Evolutionary conservation across 192 early-diverging fungal genomes (phyloP), one percentile per base, ranked within the genome.

Genomic region (Dimargaris cristalligena): DNA sequence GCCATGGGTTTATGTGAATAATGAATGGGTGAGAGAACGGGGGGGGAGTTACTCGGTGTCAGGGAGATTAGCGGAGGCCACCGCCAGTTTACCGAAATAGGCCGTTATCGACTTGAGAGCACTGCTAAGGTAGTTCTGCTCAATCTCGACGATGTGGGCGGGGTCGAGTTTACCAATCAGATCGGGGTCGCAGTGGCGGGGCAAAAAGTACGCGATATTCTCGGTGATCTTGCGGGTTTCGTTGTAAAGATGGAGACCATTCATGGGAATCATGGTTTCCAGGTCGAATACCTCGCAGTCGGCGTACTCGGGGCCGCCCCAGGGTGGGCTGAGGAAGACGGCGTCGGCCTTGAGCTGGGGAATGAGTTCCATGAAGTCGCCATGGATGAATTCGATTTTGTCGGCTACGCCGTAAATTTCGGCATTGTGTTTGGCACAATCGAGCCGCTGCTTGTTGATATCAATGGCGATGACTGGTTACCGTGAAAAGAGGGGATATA

Each of bases 321-420:
- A 98, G 38, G 93, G 92, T 44, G 92, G 92, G 55, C 90, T 94
- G 62, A 98, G 65, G 61, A 94, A 98, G 22, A 96, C 86, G 0
- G 80, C 82, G 63, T 96, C 91, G 0, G 90, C 91, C 63, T 77
- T 75, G 18, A 91, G 68, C 33, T 29, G 58, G n/a, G 81, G 80
- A 20, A 81, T 80, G 34, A 97, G 61, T 44, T 86, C 60, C 69
- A 88, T 77, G 67, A 86, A 96, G 59, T 91, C 84, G 13, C 91
- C 94, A n/a, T 79, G 72, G 3, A 97, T 80, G 68, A 96, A 97
- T 72, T 91, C 84, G 35, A 97, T 97, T 52, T 84, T 78, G 63
- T 95, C 88, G 9, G 65, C 83, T 1, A 94, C 93, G 8, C 92
- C 91, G 63, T 98, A 98, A 3, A 98, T 65, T 44, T 63, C 66